A percentile compares a stretch with the other conserved stretches of the same genome.
Conservation (phyloP, 2,329 filamentous ascomycete genomes). For the Canariomyces notabilis region DNA sequence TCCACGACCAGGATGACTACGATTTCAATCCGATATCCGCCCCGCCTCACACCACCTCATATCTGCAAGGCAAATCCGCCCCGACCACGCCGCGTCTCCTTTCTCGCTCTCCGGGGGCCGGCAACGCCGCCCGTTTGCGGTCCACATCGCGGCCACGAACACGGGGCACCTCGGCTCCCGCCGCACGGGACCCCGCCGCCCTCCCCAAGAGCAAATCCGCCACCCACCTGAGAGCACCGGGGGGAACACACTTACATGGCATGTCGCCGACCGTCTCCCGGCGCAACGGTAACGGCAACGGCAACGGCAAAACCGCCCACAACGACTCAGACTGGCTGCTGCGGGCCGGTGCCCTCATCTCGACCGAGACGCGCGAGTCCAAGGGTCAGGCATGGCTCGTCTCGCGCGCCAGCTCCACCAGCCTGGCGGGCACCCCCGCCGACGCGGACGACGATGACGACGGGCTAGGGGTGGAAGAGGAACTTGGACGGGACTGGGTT, state of each 20-base stretch:
- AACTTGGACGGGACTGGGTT: too few relatives aligned
- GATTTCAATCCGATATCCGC: conserved; percentile 35
- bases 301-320: conserved; percentile 23
- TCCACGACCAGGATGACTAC: conserved; percentile 52
- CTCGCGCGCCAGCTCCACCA: conserved; percentile 61
- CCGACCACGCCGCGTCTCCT: conserved; percentile 61
- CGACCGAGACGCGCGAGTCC: conserved; percentile 57
- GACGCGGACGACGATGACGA: conserved; percentile 47
- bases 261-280: conserved; percentile 18
- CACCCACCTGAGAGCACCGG: conserved; percentile 41
- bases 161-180: conserved; percentile 35
- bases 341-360: conserved; percentile 57
- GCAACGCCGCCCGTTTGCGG: conserved; percentile 40
- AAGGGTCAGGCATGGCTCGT: conserved; percentile 66
- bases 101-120: conserved; percentile 46
- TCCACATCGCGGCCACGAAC: conserved; percentile 41
- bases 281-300: conserved; percentile 25
- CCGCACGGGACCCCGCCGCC: conserved; percentile 18
- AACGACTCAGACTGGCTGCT: conserved; percentile 60
- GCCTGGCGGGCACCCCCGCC: conserved; percentile 42
- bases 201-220: conserved; percentile 61
- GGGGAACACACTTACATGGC: not conserved
- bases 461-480: conserved; percentile 45
- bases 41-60: conserved; percentile 42
- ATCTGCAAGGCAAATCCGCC: conserved; percentile 57